These are phyloP conservation scores for Debaryomyces prosopidis DNA, from an alignment of 805 yeast genomes.

Conservation along the genomic window DNA sequence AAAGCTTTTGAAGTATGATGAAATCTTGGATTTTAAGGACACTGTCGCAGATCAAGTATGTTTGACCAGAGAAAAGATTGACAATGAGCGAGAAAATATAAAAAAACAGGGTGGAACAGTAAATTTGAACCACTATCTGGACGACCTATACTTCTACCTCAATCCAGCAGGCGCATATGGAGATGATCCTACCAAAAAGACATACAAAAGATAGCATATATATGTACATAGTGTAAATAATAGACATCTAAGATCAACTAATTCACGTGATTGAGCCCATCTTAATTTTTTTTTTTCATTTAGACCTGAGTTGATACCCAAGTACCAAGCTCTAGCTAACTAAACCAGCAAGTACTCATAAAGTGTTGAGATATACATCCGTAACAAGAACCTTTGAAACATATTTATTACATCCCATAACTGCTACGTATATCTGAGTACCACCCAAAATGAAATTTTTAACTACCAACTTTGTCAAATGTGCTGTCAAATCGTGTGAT, in stretches of 20 bases:
- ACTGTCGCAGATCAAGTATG: slow-evolving; percentile 2
- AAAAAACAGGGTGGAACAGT: background rate
- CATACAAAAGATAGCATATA: background rate
- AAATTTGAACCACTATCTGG: background rate
- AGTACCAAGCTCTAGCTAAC: no score
- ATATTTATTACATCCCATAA: no score
- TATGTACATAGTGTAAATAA: background rate
- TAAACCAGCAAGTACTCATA: no score
- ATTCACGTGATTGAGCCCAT: slow-evolving; percentile 4
- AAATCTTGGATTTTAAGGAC: slow-evolving; percentile 15
- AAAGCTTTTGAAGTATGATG: slow-evolving; percentile 21
- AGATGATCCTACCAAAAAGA: background rate
- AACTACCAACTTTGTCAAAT: slow-evolving; percentile 94
- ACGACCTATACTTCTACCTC: slow-evolving; percentile 1
- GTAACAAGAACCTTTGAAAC: no score
- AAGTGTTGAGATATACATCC: no score
- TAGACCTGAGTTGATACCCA: background rate
- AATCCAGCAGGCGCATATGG: slow-evolving; percentile 1
- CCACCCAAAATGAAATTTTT: slow-evolving; percentile 70
- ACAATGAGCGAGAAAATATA: background rate
- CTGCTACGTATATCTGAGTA: no score
- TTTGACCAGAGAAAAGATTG: slow-evolving; percentile 1
- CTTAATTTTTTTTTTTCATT: slow-evolving; percentile 1
- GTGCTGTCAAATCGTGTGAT: slow-evolving; percentile 84
- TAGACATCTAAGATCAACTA: background rate